Base-by-base conservation (phyloP, 208 protist species). In the Leishmania tarentolae region DNA sequence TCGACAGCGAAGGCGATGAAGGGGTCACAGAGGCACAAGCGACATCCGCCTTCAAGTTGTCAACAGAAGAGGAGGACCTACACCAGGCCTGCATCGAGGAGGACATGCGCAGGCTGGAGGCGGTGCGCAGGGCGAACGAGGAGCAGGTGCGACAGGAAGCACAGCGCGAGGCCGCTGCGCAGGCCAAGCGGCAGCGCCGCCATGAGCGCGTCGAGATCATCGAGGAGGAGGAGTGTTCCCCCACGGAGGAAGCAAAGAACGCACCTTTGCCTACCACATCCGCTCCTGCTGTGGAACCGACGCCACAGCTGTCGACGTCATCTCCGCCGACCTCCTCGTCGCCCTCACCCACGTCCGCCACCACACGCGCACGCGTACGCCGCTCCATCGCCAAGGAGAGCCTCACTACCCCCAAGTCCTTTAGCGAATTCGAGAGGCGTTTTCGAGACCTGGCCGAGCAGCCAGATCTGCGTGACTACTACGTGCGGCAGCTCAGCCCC, bases 391-490 rank as follows among this genome's bases (percentile, higher is more conserved):
- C 86, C 21, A 94, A 95, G 76, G 91, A 93, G 42, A 88, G 83
- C 13, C 86, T 98, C 44, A 91, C 77, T 59, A 50, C 84, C n/a
- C 95, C 95, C 21, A 95, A 92, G 57, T 92, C 87, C 4, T 97
- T 96, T 76, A 94, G 91, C 19, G 93, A 98, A 79, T 96, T 98
- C 81, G 93, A 98, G 87, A 89, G 93, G n/a, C 86, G 93, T 19
- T 95, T 96, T 85, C 83, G 78, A 28, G 86, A 88, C 35, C 85
- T 96, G 57, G 76, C 82, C 69, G 71, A 86, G 52, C 76, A 94
- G 75, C 88, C 94, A 7, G 93, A 95, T 72, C 89, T 96, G 68
- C 83, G 85, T 31, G 86, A 91, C 70, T 76, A 90, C 80, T 98
- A 95, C 78, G 72, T 97, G 17, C 86, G 84, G 72, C 71, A 92